These are phyloP conservation scores for Aspergillus sp. DNA, from an alignment of 2,329 filamentous ascomycete species.

Conservation along the genomic window DNA sequence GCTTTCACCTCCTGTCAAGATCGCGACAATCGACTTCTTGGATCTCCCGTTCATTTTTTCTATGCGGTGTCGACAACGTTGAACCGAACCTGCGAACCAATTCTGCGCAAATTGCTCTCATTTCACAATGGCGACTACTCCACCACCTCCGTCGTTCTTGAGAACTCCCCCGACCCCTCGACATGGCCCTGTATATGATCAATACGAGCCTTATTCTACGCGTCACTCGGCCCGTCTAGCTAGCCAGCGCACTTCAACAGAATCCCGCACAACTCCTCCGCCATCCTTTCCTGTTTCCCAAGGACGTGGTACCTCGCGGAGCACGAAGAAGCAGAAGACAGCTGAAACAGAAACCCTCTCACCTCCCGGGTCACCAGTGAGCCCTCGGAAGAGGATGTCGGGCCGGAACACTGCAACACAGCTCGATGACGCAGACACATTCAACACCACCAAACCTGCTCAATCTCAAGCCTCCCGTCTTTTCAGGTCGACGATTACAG, in stretches of 20 bases:
- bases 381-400: slow-evolving; percentile 28
- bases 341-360: slow-evolving; percentile 26
- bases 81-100: not conserved
- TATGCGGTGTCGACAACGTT: not conserved
- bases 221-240: slow-evolving; percentile 43
- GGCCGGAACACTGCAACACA: slow-evolving; percentile 17
- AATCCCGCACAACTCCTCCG: slow-evolving; percentile 31
- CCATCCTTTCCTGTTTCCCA: slow-evolving; percentile 26
- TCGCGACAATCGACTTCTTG: slow-evolving; percentile 7
- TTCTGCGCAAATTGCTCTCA: slow-evolving; percentile 1
- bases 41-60: not conserved
- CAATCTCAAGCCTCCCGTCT: slow-evolving; percentile 22
- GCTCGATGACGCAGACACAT: slow-evolving; percentile 24
- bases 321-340: slow-evolving; percentile 23
- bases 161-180: slow-evolving; percentile 47
- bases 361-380: slow-evolving; percentile 28
- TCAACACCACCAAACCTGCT: slow-evolving; percentile 24
- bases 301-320: slow-evolving; percentile 18
- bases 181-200: slow-evolving; percentile 47
- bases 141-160: slow-evolving; percentile 40
- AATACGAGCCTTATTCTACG: slow-evolving; percentile 41
- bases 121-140: slow-evolving; percentile 45
- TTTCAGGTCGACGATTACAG: slow-evolving; percentile 31
- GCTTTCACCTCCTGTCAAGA: not conserved
- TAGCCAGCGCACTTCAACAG: slow-evolving; percentile 30